Conservation (phyloP, 2,329 filamentous ascomycete genomes). For the Cytospora leucostoma region DNA sequence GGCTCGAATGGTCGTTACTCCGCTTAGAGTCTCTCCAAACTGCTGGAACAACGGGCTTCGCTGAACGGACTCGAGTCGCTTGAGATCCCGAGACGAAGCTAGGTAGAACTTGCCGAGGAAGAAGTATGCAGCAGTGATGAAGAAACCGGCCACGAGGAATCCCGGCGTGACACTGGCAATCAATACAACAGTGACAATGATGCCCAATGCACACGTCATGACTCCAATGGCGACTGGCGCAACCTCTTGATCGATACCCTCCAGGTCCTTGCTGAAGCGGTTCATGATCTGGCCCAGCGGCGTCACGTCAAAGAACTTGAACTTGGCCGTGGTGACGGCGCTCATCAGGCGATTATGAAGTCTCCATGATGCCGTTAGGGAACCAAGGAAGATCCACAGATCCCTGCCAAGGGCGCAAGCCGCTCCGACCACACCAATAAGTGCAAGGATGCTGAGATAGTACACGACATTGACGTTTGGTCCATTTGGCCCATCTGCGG, state of each 20-base stretch:
- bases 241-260: slow-evolving; percentile 93
- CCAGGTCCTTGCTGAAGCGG: slow-evolving; percentile 95
- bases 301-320: slow-evolving; percentile 97
- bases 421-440: slow-evolving; percentile 77
- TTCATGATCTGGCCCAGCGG: slow-evolving; percentile 97
- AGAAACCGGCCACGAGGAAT: slow-evolving; percentile 82
- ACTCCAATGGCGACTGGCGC: slow-evolving; percentile 84
- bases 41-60: slow-evolving; percentile 96
- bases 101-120: slow-evolving; percentile 86
- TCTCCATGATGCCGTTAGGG: slow-evolving; percentile 80
- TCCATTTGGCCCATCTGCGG: slow-evolving; percentile 49
- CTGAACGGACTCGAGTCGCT: slow-evolving; percentile 91
- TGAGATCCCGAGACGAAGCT: slow-evolving; percentile 89
- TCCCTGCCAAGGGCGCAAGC: slow-evolving; percentile 81
- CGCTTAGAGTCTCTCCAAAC: slow-evolving; percentile 91
- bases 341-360: slow-evolving; percentile 80
- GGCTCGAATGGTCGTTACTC: slow-evolving; percentile 94
- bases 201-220: slow-evolving; percentile 62
- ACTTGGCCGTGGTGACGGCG: slow-evolving; percentile 82
- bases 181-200: slow-evolving; percentile 82
- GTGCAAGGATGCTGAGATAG: slow-evolving; percentile 80
- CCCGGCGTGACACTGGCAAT: slow-evolving; percentile 88
- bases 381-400: slow-evolving; percentile 88
- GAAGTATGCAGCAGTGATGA: slow-evolving; percentile 83
- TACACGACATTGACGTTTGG: slow-evolving; percentile 76